phyloP scores from a whole-genome alignment of 2,329 filamentous ascomycete genomes.

The Dactylellina parvicollis region DNA sequence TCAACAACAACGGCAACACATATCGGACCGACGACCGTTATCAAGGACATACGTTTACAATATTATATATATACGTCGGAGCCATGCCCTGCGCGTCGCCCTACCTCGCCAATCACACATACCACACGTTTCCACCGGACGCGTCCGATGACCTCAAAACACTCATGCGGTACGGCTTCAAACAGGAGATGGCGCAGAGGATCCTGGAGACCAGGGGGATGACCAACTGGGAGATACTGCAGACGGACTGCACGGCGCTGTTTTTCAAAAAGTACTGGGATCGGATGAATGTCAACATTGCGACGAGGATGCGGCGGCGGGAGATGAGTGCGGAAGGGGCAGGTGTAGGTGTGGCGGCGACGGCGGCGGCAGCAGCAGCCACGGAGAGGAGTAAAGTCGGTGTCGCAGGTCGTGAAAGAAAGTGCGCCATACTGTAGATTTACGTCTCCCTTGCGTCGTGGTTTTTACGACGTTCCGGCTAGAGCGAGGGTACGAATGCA shows the following conservation, averaged over 20 bases:
- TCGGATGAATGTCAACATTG: slow-evolving; percentile 37
- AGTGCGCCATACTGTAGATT: slow-evolving; percentile 21
- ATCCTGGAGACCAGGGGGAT: slow-evolving; percentile 41
- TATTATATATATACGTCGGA: too few relatives aligned
- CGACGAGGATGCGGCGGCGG: slow-evolving; percentile 10
- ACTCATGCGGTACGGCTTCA: slow-evolving; percentile 45
- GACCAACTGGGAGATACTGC: slow-evolving; percentile 46
- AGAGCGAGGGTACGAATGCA: not conserved
- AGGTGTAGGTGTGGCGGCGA: slow-evolving; percentile 1
- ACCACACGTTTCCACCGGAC: slow-evolving; percentile 24
- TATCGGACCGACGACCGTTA: too few relatives aligned
- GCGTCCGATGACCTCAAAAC: slow-evolving; percentile 33
- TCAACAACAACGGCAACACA: not conserved
- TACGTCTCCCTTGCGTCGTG: too few relatives aligned
- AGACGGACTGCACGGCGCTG: slow-evolving; percentile 40
- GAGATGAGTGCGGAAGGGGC: not conserved
- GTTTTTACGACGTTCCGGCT: not conserved
- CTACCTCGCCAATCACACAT: slow-evolving; percentile 27
- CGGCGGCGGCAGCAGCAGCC: not conserved
- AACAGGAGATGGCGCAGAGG: slow-evolving; percentile 19
- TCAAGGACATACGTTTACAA: too few relatives aligned
- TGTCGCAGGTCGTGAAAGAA: not conserved
- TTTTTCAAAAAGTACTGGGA: slow-evolving; percentile 49
- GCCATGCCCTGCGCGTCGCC: slow-evolving; percentile 45
- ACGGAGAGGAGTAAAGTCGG: slow-evolving; percentile 10